Percentiles rank a stretch among this genome's conserved stretches.
Evolutionary conservation across 2,329 filamentous ascomycete genomes (phyloP).

Genomic region (Tolypocladium endophyticum): DNA sequence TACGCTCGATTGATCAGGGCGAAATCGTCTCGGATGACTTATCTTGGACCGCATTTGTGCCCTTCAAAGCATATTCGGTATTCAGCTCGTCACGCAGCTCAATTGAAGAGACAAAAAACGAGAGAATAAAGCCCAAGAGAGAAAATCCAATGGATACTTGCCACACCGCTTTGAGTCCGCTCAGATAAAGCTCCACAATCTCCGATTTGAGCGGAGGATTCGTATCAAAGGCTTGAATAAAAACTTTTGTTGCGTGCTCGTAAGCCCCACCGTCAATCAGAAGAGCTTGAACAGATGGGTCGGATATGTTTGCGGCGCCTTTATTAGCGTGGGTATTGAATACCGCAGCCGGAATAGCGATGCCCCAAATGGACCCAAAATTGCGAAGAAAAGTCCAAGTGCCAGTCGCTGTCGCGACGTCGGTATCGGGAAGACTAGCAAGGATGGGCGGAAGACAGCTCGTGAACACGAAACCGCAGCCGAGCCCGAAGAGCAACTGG

Average conservation of each 20-base stretch:
- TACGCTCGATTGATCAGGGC: neutral
- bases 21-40: neutral
- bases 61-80: constrained; percentile 16
- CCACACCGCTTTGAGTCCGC: constrained; percentile 12
- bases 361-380: constrained; percentile 36
- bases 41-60: neutral
- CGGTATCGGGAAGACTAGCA: constrained; percentile 24
- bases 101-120: constrained; percentile 11
- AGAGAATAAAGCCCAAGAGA: constrained; percentile 11
- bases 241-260: constrained; percentile 10
- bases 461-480: constrained; percentile 29
- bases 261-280: constrained; percentile 14
- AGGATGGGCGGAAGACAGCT: constrained; percentile 31
- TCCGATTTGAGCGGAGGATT: constrained; percentile 5
- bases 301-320: constrained; percentile 2
- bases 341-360: constrained; percentile 29
- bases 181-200: constrained; percentile 9
- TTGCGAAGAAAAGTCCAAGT: constrained; percentile 34
- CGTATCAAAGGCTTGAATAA: constrained; percentile 7
- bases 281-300: neutral
- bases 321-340: constrained; percentile 14
- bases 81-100: constrained; percentile 13
- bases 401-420: constrained; percentile 25
- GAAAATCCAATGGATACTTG: constrained; percentile 16
- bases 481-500: constrained; percentile 28